phyloP scores from a whole-genome alignment of 2,329 filamentous ascomycete genomes.

The Davidsoniella australis region DNA sequence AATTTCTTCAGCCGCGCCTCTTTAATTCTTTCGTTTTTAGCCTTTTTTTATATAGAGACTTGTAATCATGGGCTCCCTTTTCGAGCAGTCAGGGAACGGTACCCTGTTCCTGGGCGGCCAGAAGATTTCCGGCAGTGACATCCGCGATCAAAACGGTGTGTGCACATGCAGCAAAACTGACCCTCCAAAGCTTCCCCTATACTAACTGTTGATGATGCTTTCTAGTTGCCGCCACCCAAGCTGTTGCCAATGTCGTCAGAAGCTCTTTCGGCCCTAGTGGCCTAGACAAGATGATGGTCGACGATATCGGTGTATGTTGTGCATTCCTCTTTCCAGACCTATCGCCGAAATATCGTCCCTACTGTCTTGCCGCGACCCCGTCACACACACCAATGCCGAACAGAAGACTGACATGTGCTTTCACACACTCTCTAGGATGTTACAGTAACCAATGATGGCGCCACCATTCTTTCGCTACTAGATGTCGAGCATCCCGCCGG shows the following conservation, averaged over 20 bases:
- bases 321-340: not conserved
- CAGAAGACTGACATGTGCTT: not conserved
- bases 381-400: not conserved
- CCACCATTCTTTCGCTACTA: conserved; percentile 84
- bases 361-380: not conserved
- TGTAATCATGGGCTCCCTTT: conserved; percentile 70
- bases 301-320: conserved; percentile 74
- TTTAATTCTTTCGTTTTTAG: conserved; percentile 4
- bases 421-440: conserved; percentile 48
- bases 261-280: conserved; percentile 95
- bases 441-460: conserved; percentile 96
- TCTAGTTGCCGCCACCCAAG: conserved; percentile 79
- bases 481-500: conserved; percentile 96
- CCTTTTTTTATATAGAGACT: conserved; percentile 6
- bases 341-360: not conserved
- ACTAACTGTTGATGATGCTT: conserved; percentile 5
- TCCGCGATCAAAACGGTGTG: conserved; percentile 87
- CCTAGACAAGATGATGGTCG: conserved; percentile 99
- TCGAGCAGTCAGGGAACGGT: conserved; percentile 87
- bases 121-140: conserved; percentile 94
- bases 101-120: conserved; percentile 92
- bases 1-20: conserved; percentile 2
- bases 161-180: conserved; percentile 15
- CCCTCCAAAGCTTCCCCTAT: conserved; percentile 7
- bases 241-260: conserved; percentile 97